Evolutionary conservation across 1,284 basidiomycete species (phyloP), one percentile per base, ranked within the genome.

Genomic region (Rhizopogon hawkerae): DNA sequence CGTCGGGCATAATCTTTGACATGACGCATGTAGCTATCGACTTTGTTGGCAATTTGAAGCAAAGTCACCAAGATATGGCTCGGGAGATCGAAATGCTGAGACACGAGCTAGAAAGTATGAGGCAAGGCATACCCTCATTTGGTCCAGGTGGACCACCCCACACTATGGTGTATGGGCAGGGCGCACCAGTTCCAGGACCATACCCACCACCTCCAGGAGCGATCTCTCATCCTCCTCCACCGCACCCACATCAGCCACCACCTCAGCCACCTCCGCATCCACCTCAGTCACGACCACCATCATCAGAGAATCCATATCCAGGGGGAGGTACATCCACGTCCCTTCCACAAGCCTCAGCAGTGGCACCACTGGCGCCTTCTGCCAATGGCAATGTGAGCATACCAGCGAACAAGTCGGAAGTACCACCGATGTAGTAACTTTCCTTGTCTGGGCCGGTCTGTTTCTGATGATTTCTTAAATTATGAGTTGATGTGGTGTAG

Each of bases 11-110:
- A 50, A 34, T 46, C 55, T 53, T 35, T 64, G n/a, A 35, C 43
- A 39, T 42, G 29, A 35, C 37, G 24, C 11, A 50, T 38, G 24
- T 59, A 92, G 92, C 92, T 23, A 90, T 94, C 63, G 92, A 94
- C 64, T 92, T 89, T 69, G 87, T 95, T 48, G 67, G 70, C 24
- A 78, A 81, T 46, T 67, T 94, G 56, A 92, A 93, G 65, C 76
- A 80, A 53, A 78, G 74, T 51, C 80, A 89, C 61, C 75, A 81
- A 59, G 85, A 89, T 36, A 81, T 90, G 80, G 70, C 72, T 5
- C 76, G 84, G 52, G 89, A 92, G 63, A 77, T 89, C 44, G 89
- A 91, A 37, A 74, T 81, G 64, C 69, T 91, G 53, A 76, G 86
- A 56, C 81, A 84, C 58, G 89, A 92, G 63, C 60, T 90, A 45